phyloP scores from a whole-genome alignment of 306 rosid genomes.

The Sicyos edulis region DNA sequence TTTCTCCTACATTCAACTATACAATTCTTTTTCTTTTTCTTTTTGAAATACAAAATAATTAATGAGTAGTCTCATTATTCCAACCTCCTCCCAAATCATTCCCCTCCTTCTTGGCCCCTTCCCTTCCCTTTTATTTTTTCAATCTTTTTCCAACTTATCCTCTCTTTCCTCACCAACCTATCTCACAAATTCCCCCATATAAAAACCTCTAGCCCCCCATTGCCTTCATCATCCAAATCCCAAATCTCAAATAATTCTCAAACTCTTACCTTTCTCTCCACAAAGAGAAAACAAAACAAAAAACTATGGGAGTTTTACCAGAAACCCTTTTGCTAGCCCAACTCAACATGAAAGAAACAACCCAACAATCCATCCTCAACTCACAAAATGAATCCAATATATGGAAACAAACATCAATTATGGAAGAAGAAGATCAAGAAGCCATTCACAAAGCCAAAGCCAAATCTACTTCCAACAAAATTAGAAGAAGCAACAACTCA shows the following conservation, averaged over 20 bases:
- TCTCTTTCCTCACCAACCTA: background rate
- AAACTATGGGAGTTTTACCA: constrained; percentile 13
- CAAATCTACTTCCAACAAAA: constrained; percentile 21
- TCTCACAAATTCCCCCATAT: background rate
- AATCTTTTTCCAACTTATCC: background rate
- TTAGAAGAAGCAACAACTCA: constrained; percentile 19
- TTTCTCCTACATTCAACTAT: no score
- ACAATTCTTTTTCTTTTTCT: no score
- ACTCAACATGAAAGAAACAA: background rate
- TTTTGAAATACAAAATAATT: no score
- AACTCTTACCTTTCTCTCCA: background rate
- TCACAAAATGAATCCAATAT: background rate
- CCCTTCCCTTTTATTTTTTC: background rate
- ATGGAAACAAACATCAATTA: background rate
- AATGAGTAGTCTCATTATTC: background rate
- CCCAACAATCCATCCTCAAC: background rate
- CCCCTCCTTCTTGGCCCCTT: background rate
- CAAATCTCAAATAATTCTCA: background rate
- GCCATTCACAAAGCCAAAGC: background rate
- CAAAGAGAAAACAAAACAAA: background rate
- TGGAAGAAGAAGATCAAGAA: background rate
- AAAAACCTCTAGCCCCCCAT: background rate
- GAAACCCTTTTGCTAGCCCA: background rate
- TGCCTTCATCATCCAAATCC: constrained; percentile 6
- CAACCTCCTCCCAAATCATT: background rate